Evolutionary conservation across 2,329 filamentous ascomycete genomes (phyloP), one percentile per base, ranked within the genome.

Genomic region (Pseudogymnoascus sp.): DNA sequence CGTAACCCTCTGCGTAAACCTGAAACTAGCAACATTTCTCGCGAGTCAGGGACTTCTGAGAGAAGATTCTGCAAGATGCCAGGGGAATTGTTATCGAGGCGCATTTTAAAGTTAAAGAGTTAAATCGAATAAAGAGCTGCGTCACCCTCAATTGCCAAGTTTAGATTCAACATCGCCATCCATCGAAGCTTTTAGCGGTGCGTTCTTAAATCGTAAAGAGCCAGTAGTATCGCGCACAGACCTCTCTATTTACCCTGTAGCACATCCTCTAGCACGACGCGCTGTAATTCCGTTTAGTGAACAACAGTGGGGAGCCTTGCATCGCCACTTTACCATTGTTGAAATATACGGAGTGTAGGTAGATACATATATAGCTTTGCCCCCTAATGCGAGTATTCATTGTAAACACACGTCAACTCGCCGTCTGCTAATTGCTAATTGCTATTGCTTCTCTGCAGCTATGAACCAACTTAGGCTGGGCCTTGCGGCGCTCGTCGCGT

Each of bases 401-500:
- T 14, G 26, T 55, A 33, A 33, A 33, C 38, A 45, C 21, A 26
- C 41, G 41, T 41, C 7, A 21, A 41, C 12, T 29, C 14, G 23
- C 23, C 7, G 23, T 29, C 14, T 29, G 0, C 23, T 31, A 4
- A 49, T 31, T 29, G 0, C 23, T 31, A 4, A 49, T 31, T 31
- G 23, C 23, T 52, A 4, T 10, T 8, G 12, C 12, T 43, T 43
- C 21, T 29, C 37, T 4, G 29, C 11, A 21, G 10, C 14, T 2
- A 55, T 55, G 49, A 33, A 19, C 29, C 49, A 55, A 55, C 29
- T 55, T 21, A 33, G 11, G 10, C 29, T 19, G 16, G n/a, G 61
- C 29, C 62, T 65, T 39, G 66, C 65, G 58, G 43, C 49, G 43
- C 63, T 23, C 63, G 61, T 38, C 65, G 64, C 23, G 61, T 61